Evolutionary conservation across 192 early-diverging fungal species (phyloP), one percentile per base, ranked within the genome.

Genomic region (Coemansia sp.): DNA sequence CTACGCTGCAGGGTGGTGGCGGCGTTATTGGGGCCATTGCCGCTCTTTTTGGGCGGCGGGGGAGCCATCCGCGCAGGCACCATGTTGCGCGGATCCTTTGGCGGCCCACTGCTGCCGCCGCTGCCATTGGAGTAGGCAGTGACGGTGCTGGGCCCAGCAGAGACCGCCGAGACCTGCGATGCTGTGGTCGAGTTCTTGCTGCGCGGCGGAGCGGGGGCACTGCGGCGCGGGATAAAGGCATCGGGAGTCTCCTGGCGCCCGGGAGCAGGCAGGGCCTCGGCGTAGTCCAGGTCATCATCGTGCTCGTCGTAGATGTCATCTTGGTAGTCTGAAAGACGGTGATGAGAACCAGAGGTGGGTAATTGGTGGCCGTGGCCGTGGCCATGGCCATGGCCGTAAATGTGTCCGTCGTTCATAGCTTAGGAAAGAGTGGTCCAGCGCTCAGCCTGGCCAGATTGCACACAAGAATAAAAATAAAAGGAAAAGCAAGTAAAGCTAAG

Each of bases 161-260:
- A 55, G 13, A 50, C 48, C 16, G 63, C 61, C 5, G 70, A 58
- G 0, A 53, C 56, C 26, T 69, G 60, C 38, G 68, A 70, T 55
- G 50, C 66, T 10, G 63, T 47, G 26, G 58, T 26, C 20, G 77
- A 64, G 63, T 71, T 65, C 68, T 68, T 75, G 48, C 63, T 39
- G 34, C 63, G 48, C 10, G 81, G 81, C 56, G 81, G 81, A 3
- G 72, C 69, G 14, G 81, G 81, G 1, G 81, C 72, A 61, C 81
- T 83, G 52, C 81, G 81, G 16, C 81, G 75, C 20, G 81, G 81
- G 23, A 83, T 72, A 68, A 83, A 83, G 13, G 76, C 61, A 25
- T 78, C 81, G 42, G 69, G 62, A 28, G 57, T 65, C 55, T 68
- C 69, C 39, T 56, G 57, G 31, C 60, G 68, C 18, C 33, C 56